These are phyloP conservation scores for Nothomitra cinnamomea DNA, from an alignment of 2,329 filamentous ascomycete species.

Conservation along the genomic window DNA sequence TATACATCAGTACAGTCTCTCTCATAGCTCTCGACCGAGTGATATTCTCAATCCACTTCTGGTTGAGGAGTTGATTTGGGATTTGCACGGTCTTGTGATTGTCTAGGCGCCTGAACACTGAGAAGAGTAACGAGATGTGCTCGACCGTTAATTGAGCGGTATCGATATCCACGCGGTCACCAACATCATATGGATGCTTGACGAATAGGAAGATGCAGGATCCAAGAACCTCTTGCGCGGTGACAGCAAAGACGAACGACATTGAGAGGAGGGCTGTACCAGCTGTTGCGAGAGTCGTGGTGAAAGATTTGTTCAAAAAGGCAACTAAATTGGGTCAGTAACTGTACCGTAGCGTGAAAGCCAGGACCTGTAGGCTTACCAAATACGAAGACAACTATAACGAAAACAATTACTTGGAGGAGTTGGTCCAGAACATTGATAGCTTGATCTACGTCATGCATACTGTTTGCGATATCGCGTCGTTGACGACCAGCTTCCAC, in stretches of 20 bases:
- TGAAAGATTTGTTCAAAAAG: slow-evolving; percentile 75
- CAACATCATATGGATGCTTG: slow-evolving; percentile 95
- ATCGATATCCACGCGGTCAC: slow-evolving; percentile 74
- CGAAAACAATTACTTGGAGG: slow-evolving; percentile 60
- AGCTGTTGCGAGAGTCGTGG: slow-evolving; percentile 71
- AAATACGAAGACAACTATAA: slow-evolving; percentile 73
- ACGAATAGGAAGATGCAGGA: slow-evolving; percentile 98
- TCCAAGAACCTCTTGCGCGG: slow-evolving; percentile 86
- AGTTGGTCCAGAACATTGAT: slow-evolving; percentile 81
- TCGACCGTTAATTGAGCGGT: slow-evolving; percentile 62
- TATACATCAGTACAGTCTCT: slow-evolving; percentile 62
- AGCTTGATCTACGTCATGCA: slow-evolving; percentile 95
- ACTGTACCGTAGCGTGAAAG: slow-evolving; percentile 12
- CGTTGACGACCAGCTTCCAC: slow-evolving; percentile 70
- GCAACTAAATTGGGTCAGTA: slow-evolving; percentile 35
- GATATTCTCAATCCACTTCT: slow-evolving; percentile 88
- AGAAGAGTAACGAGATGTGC: slow-evolving; percentile 86
- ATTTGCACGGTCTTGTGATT: slow-evolving; percentile 67
- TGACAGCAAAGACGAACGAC: slow-evolving; percentile 92
- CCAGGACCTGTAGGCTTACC: slow-evolving; percentile 29
- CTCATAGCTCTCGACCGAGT: slow-evolving; percentile 83
- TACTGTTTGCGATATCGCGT: slow-evolving; percentile 77
- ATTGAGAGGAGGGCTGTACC: slow-evolving; percentile 84
- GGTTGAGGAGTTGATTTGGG: slow-evolving; percentile 84
- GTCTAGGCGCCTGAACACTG: slow-evolving; percentile 71